Evolutionary conservation across 2,329 filamentous ascomycete species (phyloP).

Genomic region (Fusarium sp.): DNA sequence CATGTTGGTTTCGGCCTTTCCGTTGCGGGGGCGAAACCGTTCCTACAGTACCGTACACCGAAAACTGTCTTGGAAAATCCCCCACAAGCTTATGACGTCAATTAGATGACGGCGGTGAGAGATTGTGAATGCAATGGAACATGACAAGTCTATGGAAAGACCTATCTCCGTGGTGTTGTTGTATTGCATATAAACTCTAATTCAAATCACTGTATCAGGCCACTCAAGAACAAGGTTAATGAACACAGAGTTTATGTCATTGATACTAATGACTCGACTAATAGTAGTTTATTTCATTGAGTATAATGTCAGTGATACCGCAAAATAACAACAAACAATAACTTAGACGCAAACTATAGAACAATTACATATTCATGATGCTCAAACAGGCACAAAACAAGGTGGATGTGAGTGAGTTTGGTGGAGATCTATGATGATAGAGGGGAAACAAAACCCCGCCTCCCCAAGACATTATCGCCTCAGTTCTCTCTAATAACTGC

Average conservation of each 20-base stretch:
- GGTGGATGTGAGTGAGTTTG: not conserved
- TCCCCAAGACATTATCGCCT: conserved; percentile 15
- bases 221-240: not conserved
- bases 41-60: not conserved
- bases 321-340: not conserved
- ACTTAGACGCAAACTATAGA: not conserved
- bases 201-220: not conserved
- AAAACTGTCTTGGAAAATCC: not conserved
- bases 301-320: not conserved
- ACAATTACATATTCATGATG: not conserved
- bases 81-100: conserved; percentile 18
- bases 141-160: not conserved
- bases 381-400: not conserved
- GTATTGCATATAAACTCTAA: conserved; percentile 13
- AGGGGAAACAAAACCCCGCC: conserved; percentile 20
- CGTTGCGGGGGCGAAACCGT: not conserved
- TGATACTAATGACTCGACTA: not conserved
- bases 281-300: not conserved
- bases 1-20: conserved; percentile 18
- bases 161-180: conserved; percentile 19
- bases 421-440: conserved; percentile 23
- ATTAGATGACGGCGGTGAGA: conserved; percentile 19
- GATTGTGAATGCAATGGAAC: not conserved
- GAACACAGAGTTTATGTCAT: not conserved
- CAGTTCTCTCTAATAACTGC: conserved; percentile 23